Evolutionary conservation across 495 filamentous ascomycete species (phyloP).

Genomic region (Physcia stellaris): DNA sequence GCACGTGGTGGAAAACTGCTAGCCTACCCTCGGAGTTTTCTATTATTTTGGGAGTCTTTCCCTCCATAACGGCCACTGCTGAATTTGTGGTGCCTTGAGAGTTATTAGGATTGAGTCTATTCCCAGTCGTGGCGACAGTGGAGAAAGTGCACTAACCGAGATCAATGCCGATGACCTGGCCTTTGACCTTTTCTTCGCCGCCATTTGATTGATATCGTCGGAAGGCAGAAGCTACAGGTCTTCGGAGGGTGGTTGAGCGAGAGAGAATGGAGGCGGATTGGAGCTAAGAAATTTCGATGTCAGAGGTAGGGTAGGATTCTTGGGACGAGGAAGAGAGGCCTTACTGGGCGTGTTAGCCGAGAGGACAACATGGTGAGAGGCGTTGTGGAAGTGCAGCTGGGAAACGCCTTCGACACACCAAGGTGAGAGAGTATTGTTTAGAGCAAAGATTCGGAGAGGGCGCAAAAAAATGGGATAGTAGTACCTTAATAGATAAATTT

Average conservation of each 20-base stretch:
- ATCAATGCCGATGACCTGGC: conserved; percentile 96
- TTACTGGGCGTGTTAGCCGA: conserved; percentile 53
- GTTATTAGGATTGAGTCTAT: no score
- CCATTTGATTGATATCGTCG: conserved; percentile 37
- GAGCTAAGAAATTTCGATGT: no score
- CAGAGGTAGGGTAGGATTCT: no score
- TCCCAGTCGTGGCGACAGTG: no score
- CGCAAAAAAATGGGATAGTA: no score
- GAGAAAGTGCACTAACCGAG: conserved; percentile 71
- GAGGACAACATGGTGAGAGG: conserved; percentile 35
- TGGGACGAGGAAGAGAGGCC: conserved; percentile 27
- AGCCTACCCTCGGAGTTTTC: conserved; percentile 84
- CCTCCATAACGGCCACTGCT: conserved; percentile 95
- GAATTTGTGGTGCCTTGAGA: conserved; percentile 86
- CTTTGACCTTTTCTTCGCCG: conserved; percentile 80
- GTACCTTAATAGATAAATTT: no score
- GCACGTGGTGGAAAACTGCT: background rate
- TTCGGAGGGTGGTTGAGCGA: conserved; percentile 11
- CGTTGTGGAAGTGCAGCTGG: background rate
- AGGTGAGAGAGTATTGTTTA: no score
- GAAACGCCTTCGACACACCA: background rate
- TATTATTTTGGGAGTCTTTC: conserved; percentile 87
- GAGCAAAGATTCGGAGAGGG: no score
- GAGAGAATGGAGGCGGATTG: conserved; percentile 42
- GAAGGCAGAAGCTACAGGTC: conserved; percentile 13